Evolutionary conservation across 805 yeast species (phyloP).

Genomic region (Blastobotrys parvus): DNA sequence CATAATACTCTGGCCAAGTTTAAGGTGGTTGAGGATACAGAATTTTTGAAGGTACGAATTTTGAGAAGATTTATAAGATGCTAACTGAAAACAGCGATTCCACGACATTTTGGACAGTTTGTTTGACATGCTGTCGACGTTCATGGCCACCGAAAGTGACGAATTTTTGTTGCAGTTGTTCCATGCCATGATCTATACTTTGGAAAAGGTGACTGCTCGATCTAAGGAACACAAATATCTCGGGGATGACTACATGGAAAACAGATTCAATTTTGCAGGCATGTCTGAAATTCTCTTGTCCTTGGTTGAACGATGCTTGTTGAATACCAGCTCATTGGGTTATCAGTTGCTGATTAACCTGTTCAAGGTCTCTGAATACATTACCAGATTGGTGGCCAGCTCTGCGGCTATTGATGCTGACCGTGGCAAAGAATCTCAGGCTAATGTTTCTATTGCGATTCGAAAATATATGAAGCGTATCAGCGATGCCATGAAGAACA

Average conservation of each 20-base stretch:
- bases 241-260: constrained; percentile 19
- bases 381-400: constrained; percentile 13
- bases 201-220: constrained; percentile 19
- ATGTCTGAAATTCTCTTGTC: constrained; percentile 33
- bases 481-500: constrained; percentile 11
- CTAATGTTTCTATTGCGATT: constrained; percentile 7
- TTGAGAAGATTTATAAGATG: neutral
- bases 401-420: constrained; percentile 16
- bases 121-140: constrained; percentile 33
- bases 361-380: constrained; percentile 13
- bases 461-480: constrained; percentile 10
- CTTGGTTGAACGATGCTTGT: constrained; percentile 10
- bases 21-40: constrained; percentile 45
- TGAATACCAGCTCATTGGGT: constrained; percentile 4
- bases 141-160: constrained; percentile 7
- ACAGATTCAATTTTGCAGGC: constrained; percentile 36
- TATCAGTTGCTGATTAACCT: constrained; percentile 7
- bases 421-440: constrained; percentile 12
- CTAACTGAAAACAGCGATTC: constrained; percentile 14
- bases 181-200: constrained; percentile 19
- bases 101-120: constrained; percentile 24
- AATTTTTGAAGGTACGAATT: constrained; percentile 44
- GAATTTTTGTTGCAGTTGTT: constrained; percentile 13
- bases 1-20: constrained; percentile 41
- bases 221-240: constrained; percentile 12